These are phyloP conservation scores for Hibiscus mutabilis DNA, from an alignment of 345 rosid species.

Conservation along the genomic window DNA sequence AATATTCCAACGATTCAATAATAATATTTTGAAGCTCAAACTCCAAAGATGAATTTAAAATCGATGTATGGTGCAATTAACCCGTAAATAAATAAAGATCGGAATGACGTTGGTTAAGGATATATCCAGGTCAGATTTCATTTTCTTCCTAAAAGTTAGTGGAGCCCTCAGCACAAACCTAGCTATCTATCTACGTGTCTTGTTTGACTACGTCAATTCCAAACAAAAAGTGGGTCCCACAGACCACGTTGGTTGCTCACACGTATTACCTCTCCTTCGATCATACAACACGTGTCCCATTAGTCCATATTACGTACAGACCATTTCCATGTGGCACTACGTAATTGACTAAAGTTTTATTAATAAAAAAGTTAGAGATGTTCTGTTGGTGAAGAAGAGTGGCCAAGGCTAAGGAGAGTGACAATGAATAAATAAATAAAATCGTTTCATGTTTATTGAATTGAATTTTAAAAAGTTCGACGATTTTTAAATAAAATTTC, in stretches of 20 bases:
- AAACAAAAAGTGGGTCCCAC: slow-evolving; percentile 2
- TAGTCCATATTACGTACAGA: slow-evolving; percentile 1
- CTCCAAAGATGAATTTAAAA: no score
- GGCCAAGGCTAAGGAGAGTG: background rate
- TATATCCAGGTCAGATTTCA: slow-evolving; percentile 21
- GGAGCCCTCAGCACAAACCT: background rate
- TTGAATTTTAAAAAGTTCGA: no score
- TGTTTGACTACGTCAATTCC: slow-evolving; percentile 16
- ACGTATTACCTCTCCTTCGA: background rate
- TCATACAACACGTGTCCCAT: slow-evolving; percentile 22
- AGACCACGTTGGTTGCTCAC: slow-evolving; percentile 7
- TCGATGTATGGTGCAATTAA: no score
- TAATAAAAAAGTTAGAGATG: background rate
- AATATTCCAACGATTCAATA: no score
- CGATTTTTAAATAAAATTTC: no score
- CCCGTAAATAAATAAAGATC: background rate
- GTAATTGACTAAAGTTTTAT: background rate
- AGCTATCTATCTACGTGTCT: background rate
- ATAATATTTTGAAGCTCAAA: no score
- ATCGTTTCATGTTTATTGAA: background rate
- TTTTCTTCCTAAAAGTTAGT: background rate
- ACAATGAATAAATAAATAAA: background rate
- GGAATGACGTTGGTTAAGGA: background rate
- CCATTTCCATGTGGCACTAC: slow-evolving; percentile 10
- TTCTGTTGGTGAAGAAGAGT: background rate